Conservation (phyloP, 192 early-diverging fungal genomes). For the Coemansia sp. region DNA sequence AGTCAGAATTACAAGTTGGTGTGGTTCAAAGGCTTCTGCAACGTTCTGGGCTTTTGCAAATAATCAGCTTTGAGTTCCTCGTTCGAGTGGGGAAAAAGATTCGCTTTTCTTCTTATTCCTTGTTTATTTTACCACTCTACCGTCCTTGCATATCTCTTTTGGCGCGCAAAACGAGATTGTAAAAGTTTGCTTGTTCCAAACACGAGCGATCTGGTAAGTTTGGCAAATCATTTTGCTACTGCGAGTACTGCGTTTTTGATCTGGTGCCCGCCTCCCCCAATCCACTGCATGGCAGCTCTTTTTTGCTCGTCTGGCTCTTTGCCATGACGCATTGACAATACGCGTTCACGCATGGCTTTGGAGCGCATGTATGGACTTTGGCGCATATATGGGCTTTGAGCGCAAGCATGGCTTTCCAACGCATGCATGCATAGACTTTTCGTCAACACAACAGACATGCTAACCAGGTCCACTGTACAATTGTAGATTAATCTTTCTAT, state of each 20-base stretch:
- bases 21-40: not conserved
- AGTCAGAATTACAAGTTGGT: not conserved
- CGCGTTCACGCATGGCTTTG: not conserved
- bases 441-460: not conserved
- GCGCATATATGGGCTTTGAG: not conserved
- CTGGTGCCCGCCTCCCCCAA: not conserved
- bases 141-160: not conserved
- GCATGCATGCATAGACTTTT: not conserved
- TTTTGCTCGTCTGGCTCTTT: not conserved
- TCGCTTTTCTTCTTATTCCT: not conserved
- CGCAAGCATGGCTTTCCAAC: not conserved
- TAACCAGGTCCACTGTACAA: not conserved
- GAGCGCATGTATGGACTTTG: not conserved
- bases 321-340: not conserved
- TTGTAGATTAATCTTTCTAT: slow-evolving; percentile 4
- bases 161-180: not conserved
- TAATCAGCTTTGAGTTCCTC: slow-evolving; percentile 3
- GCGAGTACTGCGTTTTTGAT: not conserved
- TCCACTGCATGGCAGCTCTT: not conserved
- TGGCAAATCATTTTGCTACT: not conserved
- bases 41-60: slow-evolving; percentile 12
- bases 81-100: not conserved
- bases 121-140: not conserved
- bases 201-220: not conserved
- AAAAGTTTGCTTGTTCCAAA: not conserved